These are phyloP conservation scores for Albifimbria verrucaria DNA, from an alignment of 2,329 filamentous ascomycete species.

Conservation along the genomic window DNA sequence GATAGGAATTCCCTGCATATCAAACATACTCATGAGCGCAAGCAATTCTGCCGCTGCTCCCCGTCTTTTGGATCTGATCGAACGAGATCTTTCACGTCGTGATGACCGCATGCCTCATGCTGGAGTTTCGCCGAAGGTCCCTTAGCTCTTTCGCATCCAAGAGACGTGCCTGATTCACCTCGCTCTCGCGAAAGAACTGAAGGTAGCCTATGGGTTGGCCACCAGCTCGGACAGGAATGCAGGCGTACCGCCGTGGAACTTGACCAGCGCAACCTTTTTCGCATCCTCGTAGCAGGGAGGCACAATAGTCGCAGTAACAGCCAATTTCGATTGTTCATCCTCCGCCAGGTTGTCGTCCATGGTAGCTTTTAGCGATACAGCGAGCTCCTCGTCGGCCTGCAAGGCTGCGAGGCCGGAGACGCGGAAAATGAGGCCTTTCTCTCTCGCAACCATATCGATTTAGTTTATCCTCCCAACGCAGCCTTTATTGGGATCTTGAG, in stretches of 20 bases:
- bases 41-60: slow-evolving; percentile 37
- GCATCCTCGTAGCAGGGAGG: not conserved
- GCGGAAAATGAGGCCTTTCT: not conserved
- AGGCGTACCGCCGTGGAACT: not conserved
- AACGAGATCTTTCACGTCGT: slow-evolving; percentile 10
- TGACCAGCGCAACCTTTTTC: not conserved
- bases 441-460: not conserved
- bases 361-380: not conserved
- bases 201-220: slow-evolving; percentile 29
- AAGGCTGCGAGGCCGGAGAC: not conserved
- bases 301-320: slow-evolving; percentile 1
- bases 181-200: slow-evolving; percentile 21
- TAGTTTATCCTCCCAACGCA: not conserved
- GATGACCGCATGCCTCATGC: not conserved
- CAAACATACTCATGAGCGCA: slow-evolving; percentile 44
- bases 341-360: not conserved
- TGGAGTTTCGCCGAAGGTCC: not conserved
- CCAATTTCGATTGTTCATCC: not conserved
- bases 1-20: slow-evolving; percentile 37
- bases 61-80: slow-evolving; percentile 27
- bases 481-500: not conserved
- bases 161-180: slow-evolving; percentile 5
- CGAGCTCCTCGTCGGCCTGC: not conserved
- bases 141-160: not conserved
- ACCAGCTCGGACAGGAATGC: not conserved